Base-by-base conservation (phyloP, 2,329 filamentous ascomycete species). In the Thielaviopsis euricoi region DNA sequence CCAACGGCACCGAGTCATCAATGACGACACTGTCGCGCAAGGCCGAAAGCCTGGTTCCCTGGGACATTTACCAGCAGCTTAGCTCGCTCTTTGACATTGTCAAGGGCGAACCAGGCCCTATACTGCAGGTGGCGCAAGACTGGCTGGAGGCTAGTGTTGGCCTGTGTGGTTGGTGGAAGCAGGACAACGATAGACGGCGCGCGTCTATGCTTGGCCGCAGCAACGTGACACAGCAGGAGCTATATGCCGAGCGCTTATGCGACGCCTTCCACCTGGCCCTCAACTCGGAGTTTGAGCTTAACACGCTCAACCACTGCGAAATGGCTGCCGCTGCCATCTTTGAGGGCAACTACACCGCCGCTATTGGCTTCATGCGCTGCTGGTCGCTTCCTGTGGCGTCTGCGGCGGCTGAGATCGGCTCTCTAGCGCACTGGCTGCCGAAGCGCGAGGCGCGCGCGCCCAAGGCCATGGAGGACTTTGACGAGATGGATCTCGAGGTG, bases 111-210 rank as follows among this genome's bases (percentile, higher is more conserved):
- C 76, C 82, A 10, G 79, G 84, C 40, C 83, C 89, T 21, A 87
- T 96, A 56, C 74, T 94, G 61, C 79, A 83, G 52, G 81, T 83
- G 51, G 81, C 89, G 0, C 83, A 91, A 65, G 90, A 96, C 69
- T 97, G 91, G 91, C 82, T 91, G 55, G 91, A 97, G 72, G 90
- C 89, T 0, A 86, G 85, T 0, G 72, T 96, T 60, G 87, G 85
- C 1, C 73, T 97, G 54, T 83, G 90, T 33, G 83, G 86, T 6
- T 97, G 91, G 91, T 95, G 90, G 89, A 85, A 95, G 66, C 88
- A 93, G 88, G 85, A 95, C 66, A 88, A 93, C 61, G 79, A 80
- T n/a, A 74, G 69, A 54, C 70, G 69, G 60, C 67, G 69, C 59
- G 64, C 73, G 40, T 71, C 74, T 19, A 25, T 57, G 37, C 51